Evolutionary conservation across 192 early-diverging fungal genomes (phyloP).

Genomic region (Gryganskiella cystojenkinii): DNA sequence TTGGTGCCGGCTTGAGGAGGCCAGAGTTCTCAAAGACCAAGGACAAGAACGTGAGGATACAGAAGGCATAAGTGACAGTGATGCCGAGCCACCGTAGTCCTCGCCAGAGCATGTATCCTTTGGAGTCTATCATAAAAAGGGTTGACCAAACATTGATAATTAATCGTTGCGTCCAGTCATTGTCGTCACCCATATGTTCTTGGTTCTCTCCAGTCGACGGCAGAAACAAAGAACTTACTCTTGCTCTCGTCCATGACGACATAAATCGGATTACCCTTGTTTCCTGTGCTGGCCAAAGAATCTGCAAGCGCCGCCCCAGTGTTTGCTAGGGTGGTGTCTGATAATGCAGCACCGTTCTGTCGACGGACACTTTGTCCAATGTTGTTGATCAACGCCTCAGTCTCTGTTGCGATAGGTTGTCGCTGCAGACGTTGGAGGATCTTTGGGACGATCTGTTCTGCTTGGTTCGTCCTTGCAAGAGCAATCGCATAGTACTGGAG

Average conservation of each 20-base stretch:
- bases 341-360: slow-evolving; percentile 8
- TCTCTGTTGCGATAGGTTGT: slow-evolving; percentile 29
- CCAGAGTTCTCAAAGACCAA: slow-evolving; percentile 78
- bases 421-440: slow-evolving; percentile 63
- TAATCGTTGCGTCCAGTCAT: not conserved
- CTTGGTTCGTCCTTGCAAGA: slow-evolving; percentile 59
- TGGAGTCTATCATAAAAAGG: slow-evolving; percentile 31
- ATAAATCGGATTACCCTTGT: slow-evolving; percentile 70
- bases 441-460: slow-evolving; percentile 65
- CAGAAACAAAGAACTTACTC: slow-evolving; percentile 7
- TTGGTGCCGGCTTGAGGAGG: slow-evolving; percentile 68
- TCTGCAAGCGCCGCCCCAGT: slow-evolving; percentile 43
- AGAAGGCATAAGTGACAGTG: slow-evolving; percentile 74
- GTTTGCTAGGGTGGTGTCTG: slow-evolving; percentile 19
- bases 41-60: slow-evolving; percentile 75
- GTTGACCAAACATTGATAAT: not conserved
- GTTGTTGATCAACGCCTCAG: slow-evolving; percentile 21
- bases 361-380: slow-evolving; percentile 27
- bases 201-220: not conserved
- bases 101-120: slow-evolving; percentile 68
- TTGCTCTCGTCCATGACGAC: slow-evolving; percentile 70
- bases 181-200: too few species aligned
- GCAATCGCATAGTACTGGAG: slow-evolving; percentile 66
- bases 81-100: slow-evolving; percentile 69
- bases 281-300: slow-evolving; percentile 49